Conservation (phyloP, 164 flowering plant species). For the Vitis amurensis region DNA sequence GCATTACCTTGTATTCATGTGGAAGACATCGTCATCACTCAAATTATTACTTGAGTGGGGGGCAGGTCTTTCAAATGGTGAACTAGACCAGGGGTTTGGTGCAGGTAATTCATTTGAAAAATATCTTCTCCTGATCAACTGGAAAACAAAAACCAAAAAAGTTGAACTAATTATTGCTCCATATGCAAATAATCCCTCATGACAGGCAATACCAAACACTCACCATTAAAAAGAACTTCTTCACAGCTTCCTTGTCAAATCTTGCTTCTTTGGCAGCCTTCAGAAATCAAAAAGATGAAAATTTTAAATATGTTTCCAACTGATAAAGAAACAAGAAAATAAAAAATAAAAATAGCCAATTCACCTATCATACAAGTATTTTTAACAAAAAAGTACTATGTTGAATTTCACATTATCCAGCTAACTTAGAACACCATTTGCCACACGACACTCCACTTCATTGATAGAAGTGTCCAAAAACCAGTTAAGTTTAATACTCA, state of each 20-base stretch:
- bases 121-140: constrained; percentile 96
- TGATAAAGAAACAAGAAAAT: background rate
- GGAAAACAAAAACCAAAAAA: constrained; percentile 17
- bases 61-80: constrained; percentile 46
- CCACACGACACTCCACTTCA: no score
- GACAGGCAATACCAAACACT: constrained; percentile 20
- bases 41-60: constrained; percentile 46
- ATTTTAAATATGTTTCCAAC: background rate
- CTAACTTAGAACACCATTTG: no score
- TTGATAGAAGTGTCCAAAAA: no score
- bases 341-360: background rate
- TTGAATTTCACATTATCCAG: no score
- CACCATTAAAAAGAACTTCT: constrained; percentile 86
- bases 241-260: constrained; percentile 90
- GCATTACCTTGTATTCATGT: constrained; percentile 51
- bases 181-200: no score
- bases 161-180: background rate
- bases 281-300: constrained; percentile 13
- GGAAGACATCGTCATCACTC: constrained; percentile 58
- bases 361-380: no score
- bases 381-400: no score
- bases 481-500: no score
- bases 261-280: constrained; percentile 98
- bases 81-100: constrained; percentile 62
- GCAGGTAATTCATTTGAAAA: constrained; percentile 75